Conservation (phyloP, 2,329 filamentous ascomycete genomes). For the Dactylella cylindrospora region DNA sequence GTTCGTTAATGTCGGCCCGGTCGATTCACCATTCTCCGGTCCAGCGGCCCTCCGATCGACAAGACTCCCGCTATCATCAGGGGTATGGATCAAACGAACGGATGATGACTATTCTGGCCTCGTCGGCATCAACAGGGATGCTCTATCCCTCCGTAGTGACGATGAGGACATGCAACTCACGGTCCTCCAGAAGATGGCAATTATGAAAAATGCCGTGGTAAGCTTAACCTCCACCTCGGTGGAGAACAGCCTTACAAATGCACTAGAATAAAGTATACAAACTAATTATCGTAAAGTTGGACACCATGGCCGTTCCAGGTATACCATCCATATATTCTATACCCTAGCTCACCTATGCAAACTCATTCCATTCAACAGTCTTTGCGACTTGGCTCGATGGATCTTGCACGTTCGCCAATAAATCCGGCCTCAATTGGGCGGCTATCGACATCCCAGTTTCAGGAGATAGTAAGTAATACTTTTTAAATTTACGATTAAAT, state of each 20-base stretch:
- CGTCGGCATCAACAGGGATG: background rate
- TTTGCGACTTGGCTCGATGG: conserved; percentile 80
- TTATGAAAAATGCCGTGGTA: conserved; percentile 75
- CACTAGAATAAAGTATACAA: too few species aligned
- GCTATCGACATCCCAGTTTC: conserved; percentile 34
- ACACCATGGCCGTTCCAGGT: conserved; percentile 69
- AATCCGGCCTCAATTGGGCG: conserved; percentile 55
- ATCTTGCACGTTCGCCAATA: conserved; percentile 72
- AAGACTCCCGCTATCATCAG: conserved; percentile 23
- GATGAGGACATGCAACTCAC: conserved; percentile 49
- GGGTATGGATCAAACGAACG: conserved; percentile 23
- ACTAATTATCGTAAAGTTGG: conserved; percentile 49
- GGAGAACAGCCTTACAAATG: too few species aligned
- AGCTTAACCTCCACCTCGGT: too few species aligned
- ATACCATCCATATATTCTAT: background rate
- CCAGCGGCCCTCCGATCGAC: conserved; percentile 16
- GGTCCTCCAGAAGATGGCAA: conserved; percentile 69
- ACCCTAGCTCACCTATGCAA: background rate
- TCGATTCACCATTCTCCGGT: conserved; percentile 2
- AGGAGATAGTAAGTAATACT: conserved; percentile 52
- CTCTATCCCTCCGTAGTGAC: background rate
- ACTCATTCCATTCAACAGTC: too few species aligned
- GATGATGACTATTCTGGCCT: conserved; percentile 1
- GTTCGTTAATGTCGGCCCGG: conserved; percentile 25
- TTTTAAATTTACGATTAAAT: background rate